These are phyloP conservation scores for Eucalyptus virginea DNA, from an alignment of 345 rosid genomes.

Conservation along the genomic window DNA sequence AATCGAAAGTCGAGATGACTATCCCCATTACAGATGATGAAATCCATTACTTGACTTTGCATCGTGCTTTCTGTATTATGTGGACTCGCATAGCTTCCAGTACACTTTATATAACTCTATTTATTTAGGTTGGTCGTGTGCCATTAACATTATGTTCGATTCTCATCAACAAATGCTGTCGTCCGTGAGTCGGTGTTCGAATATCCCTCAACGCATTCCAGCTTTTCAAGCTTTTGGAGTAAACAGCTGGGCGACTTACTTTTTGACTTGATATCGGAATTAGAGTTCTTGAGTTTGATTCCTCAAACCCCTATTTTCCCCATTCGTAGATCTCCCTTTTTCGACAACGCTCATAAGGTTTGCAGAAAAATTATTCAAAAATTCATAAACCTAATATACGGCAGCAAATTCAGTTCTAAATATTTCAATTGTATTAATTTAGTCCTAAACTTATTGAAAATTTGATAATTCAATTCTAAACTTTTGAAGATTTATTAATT, in stretches of 20 bases:
- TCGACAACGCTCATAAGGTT: neutral
- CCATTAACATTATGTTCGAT: neutral
- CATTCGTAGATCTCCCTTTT: neutral
- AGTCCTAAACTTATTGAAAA: accelerated
- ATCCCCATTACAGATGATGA: neutral
- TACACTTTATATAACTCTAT: neutral
- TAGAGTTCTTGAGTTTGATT: neutral
- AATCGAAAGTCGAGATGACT: neutral
- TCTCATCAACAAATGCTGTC: neutral
- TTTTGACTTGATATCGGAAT: neutral
- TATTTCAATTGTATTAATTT: accelerated
- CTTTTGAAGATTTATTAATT: no score
- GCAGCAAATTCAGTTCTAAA: no score
- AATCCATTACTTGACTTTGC: neutral
- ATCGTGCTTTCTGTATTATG: neutral
- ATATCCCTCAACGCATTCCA: neutral
- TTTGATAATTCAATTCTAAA: no score
- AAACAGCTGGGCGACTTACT: neutral
- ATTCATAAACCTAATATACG: neutral
- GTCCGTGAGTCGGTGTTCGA: neutral
- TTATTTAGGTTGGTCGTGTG: neutral
- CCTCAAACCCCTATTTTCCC: neutral
- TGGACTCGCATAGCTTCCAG: neutral
- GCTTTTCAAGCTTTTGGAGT: neutral
- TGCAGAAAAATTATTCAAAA: no score